phyloP scores from a whole-genome alignment of 2,329 filamentous ascomycete species.

The Myriosclerotinia duriaeana region DNA sequence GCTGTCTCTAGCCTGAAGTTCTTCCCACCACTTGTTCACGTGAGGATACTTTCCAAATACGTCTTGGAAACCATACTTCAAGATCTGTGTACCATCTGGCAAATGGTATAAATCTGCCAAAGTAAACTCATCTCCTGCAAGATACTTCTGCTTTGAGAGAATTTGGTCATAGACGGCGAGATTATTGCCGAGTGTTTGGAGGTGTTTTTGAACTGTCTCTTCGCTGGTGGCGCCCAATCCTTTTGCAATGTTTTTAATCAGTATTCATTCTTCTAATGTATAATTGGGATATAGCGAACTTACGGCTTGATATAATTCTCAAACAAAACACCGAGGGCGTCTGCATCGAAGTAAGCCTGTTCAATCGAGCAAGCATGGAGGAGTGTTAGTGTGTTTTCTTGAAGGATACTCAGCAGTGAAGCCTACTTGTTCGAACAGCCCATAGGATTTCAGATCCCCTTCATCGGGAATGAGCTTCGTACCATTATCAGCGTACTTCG shows the following conservation, averaged over 20 bases:
- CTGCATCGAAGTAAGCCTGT: not conserved
- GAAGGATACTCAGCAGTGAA: no score
- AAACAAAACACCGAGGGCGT: not conserved
- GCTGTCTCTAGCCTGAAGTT: constrained; percentile 22
- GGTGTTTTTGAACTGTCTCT: not conserved
- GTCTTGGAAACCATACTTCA: constrained; percentile 16
- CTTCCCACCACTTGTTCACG: constrained; percentile 21
- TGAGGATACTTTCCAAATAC: constrained; percentile 22
- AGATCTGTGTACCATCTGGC: constrained; percentile 24
- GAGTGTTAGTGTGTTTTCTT: not conserved
- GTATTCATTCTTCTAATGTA: not conserved
- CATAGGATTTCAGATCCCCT: constrained; percentile 34
- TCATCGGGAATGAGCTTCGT: constrained; percentile 34
- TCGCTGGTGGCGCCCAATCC: not conserved
- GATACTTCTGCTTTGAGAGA: constrained; percentile 31
- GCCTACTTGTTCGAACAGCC: constrained; percentile 26
- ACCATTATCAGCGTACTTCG: constrained; percentile 38
- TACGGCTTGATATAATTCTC: constrained; percentile 16
- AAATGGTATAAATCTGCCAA: constrained; percentile 31
- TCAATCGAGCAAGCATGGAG: not conserved
- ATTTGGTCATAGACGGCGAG: constrained; percentile 31
- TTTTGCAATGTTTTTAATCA: not conserved
- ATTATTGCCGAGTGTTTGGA: not conserved
- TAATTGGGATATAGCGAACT: not conserved
- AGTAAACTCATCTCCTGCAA: constrained; percentile 32